A percentile compares a stretch with the other conserved stretches of the same genome.
phyloP scores from a whole-genome alignment of 177 flowering plant species.

The Telopea speciosissima region DNA sequence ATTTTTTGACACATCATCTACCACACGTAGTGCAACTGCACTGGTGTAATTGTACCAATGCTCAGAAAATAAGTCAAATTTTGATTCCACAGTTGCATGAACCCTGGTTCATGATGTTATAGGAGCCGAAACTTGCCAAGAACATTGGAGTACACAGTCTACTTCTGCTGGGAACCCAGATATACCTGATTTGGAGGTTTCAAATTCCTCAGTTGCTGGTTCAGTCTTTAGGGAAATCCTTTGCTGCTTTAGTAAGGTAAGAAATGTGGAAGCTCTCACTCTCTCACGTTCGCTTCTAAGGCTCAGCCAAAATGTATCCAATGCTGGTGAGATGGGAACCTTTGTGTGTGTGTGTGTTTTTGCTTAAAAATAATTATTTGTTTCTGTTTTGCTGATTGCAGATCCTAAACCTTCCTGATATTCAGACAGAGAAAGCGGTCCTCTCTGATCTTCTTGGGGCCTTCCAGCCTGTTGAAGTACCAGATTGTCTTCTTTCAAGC shows the following conservation, averaged over 20 bases:
- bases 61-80: not conserved
- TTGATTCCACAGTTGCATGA: not conserved
- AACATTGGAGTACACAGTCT: slow-evolving; percentile 60
- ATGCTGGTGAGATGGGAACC: not conserved
- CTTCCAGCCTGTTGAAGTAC: slow-evolving; percentile 44
- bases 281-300: not conserved
- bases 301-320: not conserved
- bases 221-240: slow-evolving; percentile 53
- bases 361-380: not conserved
- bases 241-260: slow-evolving; percentile 58
- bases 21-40: not conserved
- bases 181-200: slow-evolving; percentile 27
- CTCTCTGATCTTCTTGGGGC: slow-evolving; percentile 51
- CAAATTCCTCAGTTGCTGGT: slow-evolving; percentile 36
- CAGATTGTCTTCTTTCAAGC: slow-evolving; percentile 31
- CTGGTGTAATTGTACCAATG: not conserved
- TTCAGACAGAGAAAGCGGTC: slow-evolving; percentile 29
- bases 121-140: slow-evolving; percentile 56
- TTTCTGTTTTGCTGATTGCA: slow-evolving; percentile 17
- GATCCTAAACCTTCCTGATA: slow-evolving; percentile 52
- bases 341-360: too few relatives aligned
- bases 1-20: not conserved
- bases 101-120: slow-evolving; percentile 7
- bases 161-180: slow-evolving; percentile 55
- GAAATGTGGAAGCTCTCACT: slow-evolving; percentile 1